Base-by-base conservation (phyloP, 495 filamentous ascomycete species). In the Evernia prunastri region DNA sequence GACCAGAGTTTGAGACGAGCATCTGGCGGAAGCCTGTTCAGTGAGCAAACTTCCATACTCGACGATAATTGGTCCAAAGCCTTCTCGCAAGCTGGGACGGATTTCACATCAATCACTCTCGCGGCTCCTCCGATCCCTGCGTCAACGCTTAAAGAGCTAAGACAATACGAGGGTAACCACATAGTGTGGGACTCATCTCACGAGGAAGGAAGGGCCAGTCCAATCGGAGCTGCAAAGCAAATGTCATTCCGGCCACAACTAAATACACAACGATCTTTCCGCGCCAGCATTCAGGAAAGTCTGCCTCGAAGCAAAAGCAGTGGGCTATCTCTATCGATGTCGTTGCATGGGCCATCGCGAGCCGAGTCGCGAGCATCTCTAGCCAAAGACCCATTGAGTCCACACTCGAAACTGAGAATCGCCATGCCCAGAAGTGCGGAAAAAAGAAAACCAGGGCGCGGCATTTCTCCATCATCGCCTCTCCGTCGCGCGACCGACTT, bases 1-100 rank as follows among this genome's bases (percentile, higher is more conserved):
- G 79, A 80, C 53, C 72, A 76, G 58, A 79, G 75, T 17, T 57
- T 70, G 33, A 71, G 75, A 66, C 72, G 78, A 8, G 67, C 77
- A 31, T 81, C 80, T 4, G 77, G 74, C 0, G 71, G 77, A 60
- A 82, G 79, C 59, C 62, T 80, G 1, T 75, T 80, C 59, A 81
- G 78, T 11, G 79, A 75, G 2, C 74, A 80, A 62, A 82, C 79
- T 61, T 80, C 79, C 3, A 78, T 81, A 47, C 64, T 82, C n/a
- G 75, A 80, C 18, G 80, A 78, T 37, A 70, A 69, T 18, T 47
- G 35, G 42, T 63, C 63, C 10, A 53, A 66, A 25, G 31, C 49
- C 9, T 59, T 64, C 40, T 64, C 66, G n/a, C 60, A 63, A 1
- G 36, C 66, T 8, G 60, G 61, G n/a, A 66, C 68, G 17, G 59